Percentiles rank a stretch among this genome's conserved stretches.
These are phyloP conservation scores for Eucalyptus urophylla DNA, from an alignment of 345 rosid species.

Conservation along the genomic window DNA sequence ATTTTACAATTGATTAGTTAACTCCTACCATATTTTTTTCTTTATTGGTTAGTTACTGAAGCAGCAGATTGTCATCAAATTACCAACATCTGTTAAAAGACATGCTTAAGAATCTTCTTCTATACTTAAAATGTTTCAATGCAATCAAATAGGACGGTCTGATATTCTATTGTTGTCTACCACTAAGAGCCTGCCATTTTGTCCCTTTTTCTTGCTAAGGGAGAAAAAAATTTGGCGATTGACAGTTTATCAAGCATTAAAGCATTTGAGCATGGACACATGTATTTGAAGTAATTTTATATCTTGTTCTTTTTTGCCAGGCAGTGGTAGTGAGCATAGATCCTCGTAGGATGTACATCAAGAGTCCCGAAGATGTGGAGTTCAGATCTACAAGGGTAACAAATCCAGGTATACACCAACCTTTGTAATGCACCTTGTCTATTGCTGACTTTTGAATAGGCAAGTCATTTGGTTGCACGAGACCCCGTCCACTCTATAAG, in stretches of 20 bases:
- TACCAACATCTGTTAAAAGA: not conserved
- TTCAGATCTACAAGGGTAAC: conserved; percentile 53
- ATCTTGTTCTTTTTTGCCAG: conserved; percentile 21
- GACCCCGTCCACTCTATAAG: not conserved
- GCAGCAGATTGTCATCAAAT: not conserved
- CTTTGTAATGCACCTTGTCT: not conserved
- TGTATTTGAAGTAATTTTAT: not conserved
- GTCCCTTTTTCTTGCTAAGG: not conserved
- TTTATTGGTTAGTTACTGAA: not conserved
- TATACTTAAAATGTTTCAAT: not conserved
- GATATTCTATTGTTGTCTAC: not conserved
- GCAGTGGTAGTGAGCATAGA: conserved; percentile 98
- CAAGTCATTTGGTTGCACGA: not conserved
- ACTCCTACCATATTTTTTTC: not conserved
- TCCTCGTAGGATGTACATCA: conserved; percentile 80
- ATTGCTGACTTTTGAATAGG: not conserved
- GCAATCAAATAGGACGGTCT: not conserved
- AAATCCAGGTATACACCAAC: conserved; percentile 43
- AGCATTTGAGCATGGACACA: not conserved
- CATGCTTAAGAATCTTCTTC: not conserved
- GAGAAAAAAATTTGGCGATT: not conserved
- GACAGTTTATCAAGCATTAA: not conserved
- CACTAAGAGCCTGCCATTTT: not conserved
- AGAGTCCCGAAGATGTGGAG: conserved; percentile 57
- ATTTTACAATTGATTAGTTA: not conserved